phyloP scores from a whole-genome alignment of 768 basidiomycete species.

The Cubamyces lactineus region DNA sequence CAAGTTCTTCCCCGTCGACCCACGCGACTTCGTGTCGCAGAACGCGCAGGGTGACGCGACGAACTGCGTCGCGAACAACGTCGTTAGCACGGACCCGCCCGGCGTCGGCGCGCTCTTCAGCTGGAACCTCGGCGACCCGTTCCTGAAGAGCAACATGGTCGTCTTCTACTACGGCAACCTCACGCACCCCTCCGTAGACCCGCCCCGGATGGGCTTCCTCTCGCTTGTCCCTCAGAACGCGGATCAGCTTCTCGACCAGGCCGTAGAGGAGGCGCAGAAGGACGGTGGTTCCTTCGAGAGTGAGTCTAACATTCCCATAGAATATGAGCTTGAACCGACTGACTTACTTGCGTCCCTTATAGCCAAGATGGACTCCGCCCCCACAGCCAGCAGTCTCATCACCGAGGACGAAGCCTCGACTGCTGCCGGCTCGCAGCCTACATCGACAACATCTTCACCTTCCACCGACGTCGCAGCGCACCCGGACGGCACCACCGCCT shows the following conservation, averaged over 20 bases:
- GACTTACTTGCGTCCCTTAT: background rate
- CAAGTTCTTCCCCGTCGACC: constrained; percentile 71
- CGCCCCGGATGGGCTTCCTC: constrained; percentile 70
- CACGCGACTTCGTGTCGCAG: constrained; percentile 67
- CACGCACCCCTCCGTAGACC: constrained; percentile 66
- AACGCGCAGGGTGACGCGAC: constrained; percentile 41
- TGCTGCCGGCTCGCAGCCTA: background rate
- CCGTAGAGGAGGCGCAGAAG: constrained; percentile 37
- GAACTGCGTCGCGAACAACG: constrained; percentile 52
- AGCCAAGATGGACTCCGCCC: constrained; percentile 18
- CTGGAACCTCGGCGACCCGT: constrained; percentile 80
- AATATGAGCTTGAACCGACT: too few relatives aligned
- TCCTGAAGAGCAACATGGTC: constrained; percentile 77
- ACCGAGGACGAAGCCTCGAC: background rate
- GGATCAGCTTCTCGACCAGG: constrained; percentile 41
- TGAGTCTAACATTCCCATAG: background rate
- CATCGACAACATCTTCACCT: background rate
- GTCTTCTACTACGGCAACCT: constrained; percentile 77
- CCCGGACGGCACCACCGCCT: background rate
- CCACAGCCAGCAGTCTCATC: constrained; percentile 18
- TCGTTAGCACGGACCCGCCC: constrained; percentile 69
- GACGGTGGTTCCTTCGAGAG: constrained; percentile 28
- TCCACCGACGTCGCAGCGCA: background rate
- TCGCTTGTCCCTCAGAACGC: constrained; percentile 71
- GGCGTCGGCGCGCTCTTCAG: constrained; percentile 61